phyloP scores from a whole-genome alignment of 495 filamentous ascomycete genomes.

The Aspergillus olivimuriae region DNA sequence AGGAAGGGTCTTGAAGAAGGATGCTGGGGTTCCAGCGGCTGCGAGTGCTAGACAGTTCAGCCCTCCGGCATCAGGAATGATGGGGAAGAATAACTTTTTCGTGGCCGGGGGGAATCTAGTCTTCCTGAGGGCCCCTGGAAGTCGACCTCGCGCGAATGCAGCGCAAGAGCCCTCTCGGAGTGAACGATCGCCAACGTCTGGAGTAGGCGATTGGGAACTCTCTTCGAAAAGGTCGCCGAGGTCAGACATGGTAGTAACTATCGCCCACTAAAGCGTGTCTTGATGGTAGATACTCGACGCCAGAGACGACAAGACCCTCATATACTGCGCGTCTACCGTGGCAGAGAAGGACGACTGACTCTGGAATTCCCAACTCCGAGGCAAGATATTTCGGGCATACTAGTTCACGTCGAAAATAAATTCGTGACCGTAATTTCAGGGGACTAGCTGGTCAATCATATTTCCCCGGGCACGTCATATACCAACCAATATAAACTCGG shows the following conservation, averaged over 20 bases:
- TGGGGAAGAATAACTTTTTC: slow-evolving; percentile 6
- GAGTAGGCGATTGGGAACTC: not conserved
- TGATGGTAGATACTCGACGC: not conserved
- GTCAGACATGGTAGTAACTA: slow-evolving; percentile 2
- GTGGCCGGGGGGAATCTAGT: slow-evolving; percentile 5
- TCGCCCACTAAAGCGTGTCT: too few species aligned
- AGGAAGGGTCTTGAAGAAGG: slow-evolving; percentile 5
- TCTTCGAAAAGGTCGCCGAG: slow-evolving; percentile 5
- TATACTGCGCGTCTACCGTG: too few species aligned
- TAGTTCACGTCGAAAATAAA: too few species aligned
- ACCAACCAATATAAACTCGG: too few species aligned
- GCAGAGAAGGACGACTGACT: too few species aligned
- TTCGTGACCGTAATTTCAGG: too few species aligned
- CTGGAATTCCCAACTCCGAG: too few species aligned
- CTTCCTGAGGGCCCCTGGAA: slow-evolving; percentile 4
- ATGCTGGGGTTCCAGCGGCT: not conserved
- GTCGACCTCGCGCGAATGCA: not conserved
- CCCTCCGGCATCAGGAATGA: slow-evolving; percentile 3
- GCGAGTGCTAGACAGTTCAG: slow-evolving; percentile 5
- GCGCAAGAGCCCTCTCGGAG: not conserved
- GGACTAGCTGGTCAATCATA: too few species aligned
- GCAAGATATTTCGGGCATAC: too few species aligned
- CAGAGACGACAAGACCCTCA: too few species aligned
- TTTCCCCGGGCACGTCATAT: too few species aligned
- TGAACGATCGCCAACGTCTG: not conserved